Evolutionary conservation across 23 red algal species (phyloP), one percentile per base, ranked within the genome.

Genomic region (Gracilariopsis chorda): DNA sequence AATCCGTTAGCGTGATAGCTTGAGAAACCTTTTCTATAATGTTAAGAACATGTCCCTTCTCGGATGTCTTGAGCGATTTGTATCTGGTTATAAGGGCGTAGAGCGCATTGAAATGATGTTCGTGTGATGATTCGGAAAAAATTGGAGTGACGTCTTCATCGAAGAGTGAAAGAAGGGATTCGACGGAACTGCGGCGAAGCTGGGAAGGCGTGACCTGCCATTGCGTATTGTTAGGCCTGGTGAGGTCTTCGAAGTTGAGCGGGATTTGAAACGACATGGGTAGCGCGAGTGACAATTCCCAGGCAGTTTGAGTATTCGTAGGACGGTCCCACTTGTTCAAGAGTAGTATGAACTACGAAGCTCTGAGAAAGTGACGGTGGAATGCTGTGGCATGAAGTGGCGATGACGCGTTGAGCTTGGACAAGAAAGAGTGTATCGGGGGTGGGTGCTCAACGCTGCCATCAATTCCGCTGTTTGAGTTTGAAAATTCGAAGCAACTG

Each of bases 261-360:
- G 84, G 84, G 42, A 88, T 77, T 24, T 74, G 64, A 47, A 88
- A 88, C 27, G 84, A 24, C 80, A 85, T 85, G 24, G 19, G 30
- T 27, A 11, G 24, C 9, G 21, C 8, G 11, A 9, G 30, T 36
- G 42, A 76, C 12, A 12, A 11, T 11, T 0, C n/a, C n/a, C n/a
- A n/a, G n/a, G n/a, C n/a, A n/a, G n/a, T n/a, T n/a, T 63, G 25
- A 19, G 58, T n/a, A n/a, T n/a, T n/a, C n/a, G n/a, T n/a, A n/a
- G n/a, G n/a, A n/a, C n/a, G n/a, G n/a, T n/a, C n/a, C n/a, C n/a
- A n/a, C n/a, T n/a, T n/a, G n/a, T n/a, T n/a, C n/a, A n/a, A n/a
- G n/a, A n/a, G n/a, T n/a, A 25, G 34, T 39, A 7, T 25, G 34
- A 68, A 16, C 7, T 1, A 25, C 32, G 1, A 7, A 34, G 12